phyloP scores from a whole-genome alignment of 1,284 basidiomycete genomes.

The Ustilago lituana region DNA sequence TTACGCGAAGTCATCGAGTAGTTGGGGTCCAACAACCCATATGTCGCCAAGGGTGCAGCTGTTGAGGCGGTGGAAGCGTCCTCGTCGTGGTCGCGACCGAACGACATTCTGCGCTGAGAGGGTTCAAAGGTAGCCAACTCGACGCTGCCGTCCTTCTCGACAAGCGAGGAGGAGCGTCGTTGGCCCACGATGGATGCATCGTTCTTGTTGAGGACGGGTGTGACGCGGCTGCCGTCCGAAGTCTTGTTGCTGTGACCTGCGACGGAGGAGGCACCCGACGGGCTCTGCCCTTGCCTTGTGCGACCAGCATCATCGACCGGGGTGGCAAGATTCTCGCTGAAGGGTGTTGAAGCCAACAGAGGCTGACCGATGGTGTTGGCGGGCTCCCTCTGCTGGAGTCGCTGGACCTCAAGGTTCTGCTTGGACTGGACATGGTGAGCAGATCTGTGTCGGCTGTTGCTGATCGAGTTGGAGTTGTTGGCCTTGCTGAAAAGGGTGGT shows the following conservation, averaged over 20 bases:
- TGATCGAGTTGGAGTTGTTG: constrained; percentile 22
- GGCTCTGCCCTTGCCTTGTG: constrained; percentile 1
- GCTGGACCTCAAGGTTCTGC: not conserved
- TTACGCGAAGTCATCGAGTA: constrained; percentile 31
- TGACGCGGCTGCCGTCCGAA: constrained; percentile 15
- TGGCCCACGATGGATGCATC: constrained; percentile 6
- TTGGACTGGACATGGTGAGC: constrained; percentile 8
- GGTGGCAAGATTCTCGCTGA: constrained; percentile 1
- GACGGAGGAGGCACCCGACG: constrained; percentile 22
- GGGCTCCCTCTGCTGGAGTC: not conserved
- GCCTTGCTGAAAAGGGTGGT: constrained; percentile 56
- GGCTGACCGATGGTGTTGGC: constrained; percentile 1
- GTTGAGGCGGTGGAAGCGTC: not conserved
- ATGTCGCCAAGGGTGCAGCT: constrained; percentile 7
- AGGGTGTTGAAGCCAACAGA: not conserved
- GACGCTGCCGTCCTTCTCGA: constrained; percentile 31
- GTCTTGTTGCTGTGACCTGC: constrained; percentile 27
- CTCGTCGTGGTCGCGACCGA: not conserved
- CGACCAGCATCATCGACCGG: constrained; percentile 1
- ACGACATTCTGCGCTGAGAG: too few species aligned
- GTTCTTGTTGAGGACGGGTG: constrained; percentile 39
- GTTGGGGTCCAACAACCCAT: constrained; percentile 32
- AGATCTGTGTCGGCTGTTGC: constrained; percentile 11
- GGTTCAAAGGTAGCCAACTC: constrained; percentile 25
- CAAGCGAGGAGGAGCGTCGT: constrained; percentile 34